Evolutionary conservation across 345 rosid genomes (phyloP), one percentile per base, ranked within the genome.

Genomic region (Citrus hindsii): DNA sequence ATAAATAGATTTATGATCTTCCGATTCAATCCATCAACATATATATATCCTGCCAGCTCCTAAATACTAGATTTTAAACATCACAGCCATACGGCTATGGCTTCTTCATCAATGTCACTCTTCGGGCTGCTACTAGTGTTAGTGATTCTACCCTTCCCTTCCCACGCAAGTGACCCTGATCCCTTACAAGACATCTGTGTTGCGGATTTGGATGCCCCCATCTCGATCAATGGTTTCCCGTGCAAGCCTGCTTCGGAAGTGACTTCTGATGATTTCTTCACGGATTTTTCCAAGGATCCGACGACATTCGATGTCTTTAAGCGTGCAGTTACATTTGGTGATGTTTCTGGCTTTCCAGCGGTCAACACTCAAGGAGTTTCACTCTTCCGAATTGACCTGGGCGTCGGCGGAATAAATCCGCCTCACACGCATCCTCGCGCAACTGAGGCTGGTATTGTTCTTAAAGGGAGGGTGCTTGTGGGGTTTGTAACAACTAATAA

Each of bases 361-460:
- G 67, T 91, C 38, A 92, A 92, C 83, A 89, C 90, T 0, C 85
- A 89, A 1, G 98, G 98, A 38, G 33, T 93, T 14, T 76, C 98
- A 0, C 92, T 90, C 94, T 92, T 89, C 84, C 83, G 93, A 21
- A 92, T 92, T 2, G 95, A 92, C 32, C 59, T 89, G 4, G 92
- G 86, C 35, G 89, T 91, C 0, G 90, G 90, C 0, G 97, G 97
- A 25, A 53, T 95, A 18, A 92, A 91, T 76, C 90, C 95, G 0
- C 95, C 95, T 67, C 95, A 90, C 85, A 80, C 82, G 1, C 93
- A 93, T 69, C 98, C 97, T 6, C 91, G 92, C 1, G 91, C 93
- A 0, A 67, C 82, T 0, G 95, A 89, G 82, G 74, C 86, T 0
- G 94, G 90, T 1, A 27, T 91, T 40, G 86, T 92, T 67, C 82